phyloP scores from a whole-genome alignment of 2,329 filamentous ascomycete genomes.

The Epichloe sibirici region DNA sequence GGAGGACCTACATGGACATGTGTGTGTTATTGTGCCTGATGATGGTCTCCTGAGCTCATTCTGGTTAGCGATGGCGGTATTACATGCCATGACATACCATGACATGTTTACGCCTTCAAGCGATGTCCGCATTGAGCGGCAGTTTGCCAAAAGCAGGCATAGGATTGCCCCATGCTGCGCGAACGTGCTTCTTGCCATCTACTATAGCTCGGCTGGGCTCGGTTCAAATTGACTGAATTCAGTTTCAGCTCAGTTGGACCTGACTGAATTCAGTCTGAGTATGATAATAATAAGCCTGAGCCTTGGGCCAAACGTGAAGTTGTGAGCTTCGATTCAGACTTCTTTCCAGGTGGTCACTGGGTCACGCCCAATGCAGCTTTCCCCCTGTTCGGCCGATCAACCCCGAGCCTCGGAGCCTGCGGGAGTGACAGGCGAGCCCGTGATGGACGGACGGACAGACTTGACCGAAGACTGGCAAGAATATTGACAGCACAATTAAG shows the following conservation, averaged over 20 bases:
- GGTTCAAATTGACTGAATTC: too few species aligned
- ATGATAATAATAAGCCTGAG: too few species aligned
- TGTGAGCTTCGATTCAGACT: not conserved
- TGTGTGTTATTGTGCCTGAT: not conserved
- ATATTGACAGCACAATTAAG: not conserved
- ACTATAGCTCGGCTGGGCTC: not conserved
- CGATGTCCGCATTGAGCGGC: not conserved
- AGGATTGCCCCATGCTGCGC: not conserved
- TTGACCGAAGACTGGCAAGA: too few species aligned
- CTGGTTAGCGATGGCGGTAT: not conserved
- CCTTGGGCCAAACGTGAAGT: too few species aligned
- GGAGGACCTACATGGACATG: not conserved
- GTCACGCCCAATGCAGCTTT: not conserved
- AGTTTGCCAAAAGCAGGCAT: not conserved
- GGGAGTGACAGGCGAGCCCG: not conserved
- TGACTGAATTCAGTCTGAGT: too few species aligned
- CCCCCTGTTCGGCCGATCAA: too few species aligned
- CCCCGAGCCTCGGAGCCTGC: not conserved
- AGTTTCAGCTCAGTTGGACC: too few species aligned
- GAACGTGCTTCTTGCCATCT: not conserved
- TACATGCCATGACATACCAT: not conserved
- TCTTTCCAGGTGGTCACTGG: not conserved
- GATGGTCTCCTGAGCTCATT: not conserved
- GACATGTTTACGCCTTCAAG: not conserved
- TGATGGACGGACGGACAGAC: not conserved